Conservation (phyloP, 331 rosid species). For the Quercus phellos region DNA sequence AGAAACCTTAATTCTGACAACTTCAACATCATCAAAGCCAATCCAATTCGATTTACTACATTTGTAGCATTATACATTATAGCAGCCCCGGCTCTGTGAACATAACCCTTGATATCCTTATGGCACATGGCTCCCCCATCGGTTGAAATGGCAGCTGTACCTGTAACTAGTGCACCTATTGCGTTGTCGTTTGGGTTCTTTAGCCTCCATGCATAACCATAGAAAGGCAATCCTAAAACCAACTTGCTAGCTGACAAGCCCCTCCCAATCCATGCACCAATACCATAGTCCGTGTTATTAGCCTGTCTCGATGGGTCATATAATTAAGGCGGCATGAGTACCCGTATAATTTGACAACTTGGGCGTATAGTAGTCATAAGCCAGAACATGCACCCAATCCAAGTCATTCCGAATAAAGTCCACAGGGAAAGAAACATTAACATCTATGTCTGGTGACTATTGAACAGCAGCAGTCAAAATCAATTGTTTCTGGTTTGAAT, state of each 20-base stretch:
- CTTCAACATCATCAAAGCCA: conserved; percentile 30
- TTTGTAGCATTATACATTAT: conserved; percentile 4
- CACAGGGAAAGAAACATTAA: conserved; percentile 20
- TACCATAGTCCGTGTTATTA: no score
- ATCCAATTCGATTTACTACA: conserved; percentile 17
- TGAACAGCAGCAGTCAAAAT: conserved; percentile 24
- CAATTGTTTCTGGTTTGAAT: neutral
- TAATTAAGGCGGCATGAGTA: no score
- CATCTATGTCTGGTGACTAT: conserved; percentile 8
- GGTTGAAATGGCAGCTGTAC: conserved; percentile 21
- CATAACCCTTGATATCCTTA: conserved; percentile 19
- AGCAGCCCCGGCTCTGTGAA: conserved; percentile 20
- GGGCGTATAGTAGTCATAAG: conserved; percentile 46
- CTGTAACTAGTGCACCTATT: conserved; percentile 16
- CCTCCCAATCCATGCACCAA: no score
- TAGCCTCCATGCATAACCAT: conserved; percentile 50
- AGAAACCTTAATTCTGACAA: conserved; percentile 22
- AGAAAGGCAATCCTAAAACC: conserved; percentile 51
- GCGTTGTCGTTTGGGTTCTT: conserved; percentile 15
- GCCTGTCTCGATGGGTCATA: no score
- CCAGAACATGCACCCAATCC: conserved; percentile 49
- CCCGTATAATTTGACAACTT: neutral
- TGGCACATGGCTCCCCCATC: conserved; percentile 22
- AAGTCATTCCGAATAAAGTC: conserved; percentile 39
- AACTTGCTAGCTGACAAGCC: conserved; percentile 20